phyloP scores from a whole-genome alignment of 1,284 basidiomycete genomes.

The Moesziomyces parantarcticus region DNA sequence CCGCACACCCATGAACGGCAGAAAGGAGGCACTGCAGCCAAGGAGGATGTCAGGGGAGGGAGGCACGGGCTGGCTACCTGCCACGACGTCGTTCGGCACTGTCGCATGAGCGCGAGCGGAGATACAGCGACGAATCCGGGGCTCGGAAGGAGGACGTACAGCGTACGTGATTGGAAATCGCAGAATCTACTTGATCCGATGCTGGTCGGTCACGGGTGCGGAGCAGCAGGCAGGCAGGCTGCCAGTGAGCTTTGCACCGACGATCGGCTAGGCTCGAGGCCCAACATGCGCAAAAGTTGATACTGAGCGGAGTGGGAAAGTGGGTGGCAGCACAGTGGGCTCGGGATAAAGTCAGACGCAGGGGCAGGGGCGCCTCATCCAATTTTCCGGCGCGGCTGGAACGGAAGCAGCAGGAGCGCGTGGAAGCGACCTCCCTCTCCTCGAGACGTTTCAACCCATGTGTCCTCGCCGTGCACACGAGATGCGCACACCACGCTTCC shows the following conservation, averaged over 20 bases:
- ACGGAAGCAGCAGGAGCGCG: not conserved
- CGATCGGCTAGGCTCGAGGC: constrained; percentile 3
- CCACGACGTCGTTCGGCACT: not conserved
- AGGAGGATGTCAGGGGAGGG: not conserved
- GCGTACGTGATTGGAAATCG: not conserved
- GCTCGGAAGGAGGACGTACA: not conserved
- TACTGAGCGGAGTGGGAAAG: constrained; percentile 4
- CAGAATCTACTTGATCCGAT: not conserved
- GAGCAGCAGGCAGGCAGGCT: not conserved
- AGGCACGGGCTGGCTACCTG: not conserved
- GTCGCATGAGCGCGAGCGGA: not conserved
- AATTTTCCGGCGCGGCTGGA: constrained; percentile 7
- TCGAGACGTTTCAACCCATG: not conserved
- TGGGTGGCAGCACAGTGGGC: not conserved
- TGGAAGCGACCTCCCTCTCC: not conserved
- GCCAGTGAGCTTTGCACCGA: not conserved
- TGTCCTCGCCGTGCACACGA: not conserved
- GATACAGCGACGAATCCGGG: not conserved
- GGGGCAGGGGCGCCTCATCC: constrained; percentile 7
- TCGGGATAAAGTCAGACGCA: constrained; percentile 18
- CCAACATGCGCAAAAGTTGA: constrained; percentile 5
- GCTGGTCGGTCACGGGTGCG: too few relatives aligned
- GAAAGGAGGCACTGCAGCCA: not conserved
- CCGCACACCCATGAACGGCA: not conserved
- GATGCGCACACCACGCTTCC: not conserved